Percentiles rank a stretch among this genome's conserved stretches.
Conservation (phyloP, 805 yeast genomes). For the Ogataea sp. region DNA sequence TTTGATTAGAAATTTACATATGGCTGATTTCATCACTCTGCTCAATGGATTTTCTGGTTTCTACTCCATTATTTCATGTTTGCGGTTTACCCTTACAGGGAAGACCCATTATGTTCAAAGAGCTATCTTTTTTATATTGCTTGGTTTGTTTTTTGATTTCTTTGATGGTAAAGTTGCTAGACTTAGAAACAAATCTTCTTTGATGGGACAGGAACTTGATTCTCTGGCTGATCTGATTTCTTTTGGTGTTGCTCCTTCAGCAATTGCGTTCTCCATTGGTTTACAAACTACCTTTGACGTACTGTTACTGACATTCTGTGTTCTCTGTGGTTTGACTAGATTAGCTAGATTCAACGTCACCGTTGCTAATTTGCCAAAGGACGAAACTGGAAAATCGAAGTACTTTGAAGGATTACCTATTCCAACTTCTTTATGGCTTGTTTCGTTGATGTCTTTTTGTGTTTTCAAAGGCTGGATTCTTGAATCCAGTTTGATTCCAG, state of each 20-base stretch:
- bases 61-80: slow-evolving; percentile 78
- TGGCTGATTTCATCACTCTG: slow-evolving; percentile 95
- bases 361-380: slow-evolving; percentile 88
- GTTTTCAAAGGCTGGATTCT: slow-evolving; percentile 39
- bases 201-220: slow-evolving; percentile 97
- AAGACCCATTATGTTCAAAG: slow-evolving; percentile 68
- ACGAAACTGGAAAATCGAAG: slow-evolving; percentile 74
- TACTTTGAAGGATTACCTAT: slow-evolving; percentile 96
- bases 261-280: slow-evolving; percentile 87
- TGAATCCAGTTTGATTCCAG: slow-evolving; percentile 44
- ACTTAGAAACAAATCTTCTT: slow-evolving; percentile 79
- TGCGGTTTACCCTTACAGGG: slow-evolving; percentile 69
- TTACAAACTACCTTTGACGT: slow-evolving; percentile 79
- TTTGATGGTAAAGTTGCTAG: slow-evolving; percentile 97
- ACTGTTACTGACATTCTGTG: slow-evolving; percentile 70
- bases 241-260: slow-evolving; percentile 93
- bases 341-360: slow-evolving; percentile 95
- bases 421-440: slow-evolving; percentile 78
- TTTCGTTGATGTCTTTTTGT: slow-evolving; percentile 60
- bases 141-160: slow-evolving; percentile 92
- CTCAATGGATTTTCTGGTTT: slow-evolving; percentile 93
- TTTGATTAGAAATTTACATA: slow-evolving; percentile 76
- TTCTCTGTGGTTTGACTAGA: slow-evolving; percentile 87
- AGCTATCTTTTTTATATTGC: slow-evolving; percentile 79
- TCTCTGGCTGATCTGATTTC: slow-evolving; percentile 92